A percentile compares a stretch with the other conserved stretches of the same genome.
Conservation (phyloP, 2,329 filamentous ascomycete genomes). For the Aureobasidium sp. region DNA sequence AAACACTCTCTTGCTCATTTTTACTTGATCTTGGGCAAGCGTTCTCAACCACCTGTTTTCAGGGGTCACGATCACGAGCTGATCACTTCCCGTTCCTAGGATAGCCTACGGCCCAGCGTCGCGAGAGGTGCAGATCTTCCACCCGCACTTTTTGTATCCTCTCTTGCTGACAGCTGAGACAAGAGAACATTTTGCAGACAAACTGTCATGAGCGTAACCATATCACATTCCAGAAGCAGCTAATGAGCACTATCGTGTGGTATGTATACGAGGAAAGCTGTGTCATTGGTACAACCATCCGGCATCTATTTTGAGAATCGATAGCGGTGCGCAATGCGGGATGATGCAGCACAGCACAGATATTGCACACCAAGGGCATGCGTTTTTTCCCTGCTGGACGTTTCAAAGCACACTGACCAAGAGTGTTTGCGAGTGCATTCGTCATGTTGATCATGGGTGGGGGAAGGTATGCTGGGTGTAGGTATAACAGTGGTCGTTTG, state of each 20-base stretch:
- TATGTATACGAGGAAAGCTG: not conserved
- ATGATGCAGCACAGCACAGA: not conserved
- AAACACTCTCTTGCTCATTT: not conserved
- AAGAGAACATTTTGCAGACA: not conserved
- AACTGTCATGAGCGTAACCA: not conserved
- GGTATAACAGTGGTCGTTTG: not conserved
- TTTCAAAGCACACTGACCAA: not conserved
- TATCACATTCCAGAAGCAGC: not conserved
- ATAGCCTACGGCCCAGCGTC: not conserved
- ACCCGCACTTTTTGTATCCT: not conserved
- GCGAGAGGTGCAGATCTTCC: not conserved
- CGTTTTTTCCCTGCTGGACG: not conserved
- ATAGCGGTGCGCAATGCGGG: not conserved
- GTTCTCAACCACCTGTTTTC: not conserved
- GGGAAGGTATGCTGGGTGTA: not conserved
- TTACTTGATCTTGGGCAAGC: not conserved
- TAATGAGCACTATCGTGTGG: not conserved
- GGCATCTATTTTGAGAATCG: not conserved
- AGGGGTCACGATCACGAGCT: not conserved
- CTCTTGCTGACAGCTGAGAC: not conserved
- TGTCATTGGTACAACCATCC: not conserved
- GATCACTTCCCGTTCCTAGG: conserved; percentile 4
- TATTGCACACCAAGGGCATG: not conserved
- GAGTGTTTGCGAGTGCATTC: not conserved
- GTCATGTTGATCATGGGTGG: not conserved